Evolutionary conservation across 257 asterid genomes (phyloP).

Genomic region (Handroanthus guayacan): DNA sequence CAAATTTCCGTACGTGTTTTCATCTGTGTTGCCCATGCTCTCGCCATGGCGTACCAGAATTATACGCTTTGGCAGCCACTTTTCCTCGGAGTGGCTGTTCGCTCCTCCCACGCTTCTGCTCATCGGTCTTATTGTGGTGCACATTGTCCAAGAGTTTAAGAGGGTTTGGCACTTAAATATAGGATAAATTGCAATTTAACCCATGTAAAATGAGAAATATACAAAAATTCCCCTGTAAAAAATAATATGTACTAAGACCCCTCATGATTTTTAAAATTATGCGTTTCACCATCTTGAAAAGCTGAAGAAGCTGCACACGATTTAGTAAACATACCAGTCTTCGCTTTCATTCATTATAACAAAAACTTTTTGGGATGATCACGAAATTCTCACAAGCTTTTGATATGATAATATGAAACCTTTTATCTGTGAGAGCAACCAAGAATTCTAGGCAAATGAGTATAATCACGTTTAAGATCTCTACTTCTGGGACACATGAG

Average conservation of each 20-base stretch:
- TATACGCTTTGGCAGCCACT: conserved; percentile 69
- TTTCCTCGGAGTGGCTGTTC: not conserved
- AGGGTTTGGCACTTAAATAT: too few relatives aligned
- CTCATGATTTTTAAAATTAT: too few relatives aligned
- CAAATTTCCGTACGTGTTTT: conserved; percentile 38
- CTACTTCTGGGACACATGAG: not conserved
- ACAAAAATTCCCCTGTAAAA: too few relatives aligned
- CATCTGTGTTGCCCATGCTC: conserved; percentile 58
- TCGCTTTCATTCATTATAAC: not conserved
- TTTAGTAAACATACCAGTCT: conserved; percentile 20
- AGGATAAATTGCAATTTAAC: too few relatives aligned
- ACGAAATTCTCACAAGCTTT: not conserved
- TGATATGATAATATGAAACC: not conserved
- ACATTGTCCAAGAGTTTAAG: too few relatives aligned
- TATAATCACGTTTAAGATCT: not conserved
- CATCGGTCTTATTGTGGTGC: not conserved
- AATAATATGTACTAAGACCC: too few relatives aligned
- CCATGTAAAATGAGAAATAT: too few relatives aligned
- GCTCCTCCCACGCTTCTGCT: not conserved
- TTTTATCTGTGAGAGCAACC: not conserved
- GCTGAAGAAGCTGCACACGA: not conserved
- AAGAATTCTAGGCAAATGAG: not conserved
- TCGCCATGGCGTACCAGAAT: conserved; percentile 75
- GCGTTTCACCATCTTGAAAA: not conserved
- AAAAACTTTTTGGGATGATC: not conserved